Conservation (phyloP, 148 eudicot species). For the Fagopyrum homotropicum region DNA sequence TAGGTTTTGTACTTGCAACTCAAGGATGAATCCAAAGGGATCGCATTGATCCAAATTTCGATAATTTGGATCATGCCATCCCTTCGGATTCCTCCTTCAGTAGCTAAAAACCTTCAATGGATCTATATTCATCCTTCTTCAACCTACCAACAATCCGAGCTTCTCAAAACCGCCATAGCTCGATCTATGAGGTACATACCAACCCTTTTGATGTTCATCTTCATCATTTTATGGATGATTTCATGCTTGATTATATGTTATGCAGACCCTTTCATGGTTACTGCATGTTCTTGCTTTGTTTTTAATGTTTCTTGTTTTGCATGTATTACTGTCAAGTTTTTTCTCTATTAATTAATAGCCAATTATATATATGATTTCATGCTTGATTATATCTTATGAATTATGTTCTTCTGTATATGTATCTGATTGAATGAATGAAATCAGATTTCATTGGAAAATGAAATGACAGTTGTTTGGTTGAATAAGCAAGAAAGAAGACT, state of each 20-base stretch:
- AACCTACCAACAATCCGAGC: neutral
- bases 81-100: neutral
- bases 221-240: no score
- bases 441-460: neutral
- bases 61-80: conserved; percentile 12
- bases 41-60: conserved; percentile 12
- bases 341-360: no score
- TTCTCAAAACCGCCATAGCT: no score
- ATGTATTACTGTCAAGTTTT: no score
- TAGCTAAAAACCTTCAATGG: neutral
- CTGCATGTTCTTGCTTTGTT: neutral
- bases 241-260: no score
- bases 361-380: no score
- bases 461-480: neutral
- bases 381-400: neutral
- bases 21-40: conserved; percentile 13
- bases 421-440: neutral
- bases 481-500: neutral
- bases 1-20: neutral
- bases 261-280: no score
- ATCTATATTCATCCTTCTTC: neutral
- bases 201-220: no score
- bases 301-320: no score
- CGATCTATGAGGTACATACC: no score
- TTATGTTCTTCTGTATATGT: neutral